Conservation (phyloP, 2,329 filamentous ascomycete genomes). For the Ophiocordyceps sinensis region DNA sequence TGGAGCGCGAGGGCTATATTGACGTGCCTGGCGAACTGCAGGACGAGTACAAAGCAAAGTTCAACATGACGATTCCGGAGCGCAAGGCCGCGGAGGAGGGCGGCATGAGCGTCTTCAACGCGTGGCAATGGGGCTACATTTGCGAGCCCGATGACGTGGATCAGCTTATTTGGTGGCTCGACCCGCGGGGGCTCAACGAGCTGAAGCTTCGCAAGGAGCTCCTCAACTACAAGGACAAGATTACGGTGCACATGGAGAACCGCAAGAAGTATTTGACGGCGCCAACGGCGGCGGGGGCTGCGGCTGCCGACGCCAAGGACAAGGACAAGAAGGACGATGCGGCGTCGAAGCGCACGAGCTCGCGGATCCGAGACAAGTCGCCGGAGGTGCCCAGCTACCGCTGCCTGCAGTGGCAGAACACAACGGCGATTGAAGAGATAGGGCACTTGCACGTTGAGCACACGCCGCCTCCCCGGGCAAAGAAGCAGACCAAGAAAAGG, state of each 20-base stretch:
- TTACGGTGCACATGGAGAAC: conserved; percentile 65
- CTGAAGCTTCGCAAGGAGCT: conserved; percentile 80
- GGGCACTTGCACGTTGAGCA: conserved; percentile 43
- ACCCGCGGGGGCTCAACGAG: conserved; percentile 75
- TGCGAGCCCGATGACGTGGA: conserved; percentile 68
- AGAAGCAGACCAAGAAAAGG: conserved; percentile 38
- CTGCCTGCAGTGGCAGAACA: conserved; percentile 41
- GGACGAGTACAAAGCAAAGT: conserved; percentile 60
- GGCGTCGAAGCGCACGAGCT: conserved; percentile 26
- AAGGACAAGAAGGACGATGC: conserved; percentile 24
- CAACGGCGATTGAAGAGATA: conserved; percentile 39
- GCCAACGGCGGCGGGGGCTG: conserved; percentile 18
- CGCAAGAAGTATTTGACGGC: conserved; percentile 52
- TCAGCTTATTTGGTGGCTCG: conserved; percentile 73
- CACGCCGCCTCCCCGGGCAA: conserved; percentile 33
- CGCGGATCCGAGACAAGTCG: conserved; percentile 29
- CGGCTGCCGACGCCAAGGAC: conserved; percentile 17
- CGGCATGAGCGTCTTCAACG: conserved; percentile 58
- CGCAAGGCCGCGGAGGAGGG: conserved; percentile 81
- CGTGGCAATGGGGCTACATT: conserved; percentile 82
- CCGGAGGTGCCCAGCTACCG: conserved; percentile 31
- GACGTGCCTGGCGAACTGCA: conserved; percentile 59
- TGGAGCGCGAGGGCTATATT: conserved; percentile 76
- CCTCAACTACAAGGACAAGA: conserved; percentile 58
- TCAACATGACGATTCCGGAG: conserved; percentile 71